These are phyloP conservation scores for Aspergillus heteromorphus DNA, from an alignment of 495 filamentous ascomycete genomes.

Conservation along the genomic window DNA sequence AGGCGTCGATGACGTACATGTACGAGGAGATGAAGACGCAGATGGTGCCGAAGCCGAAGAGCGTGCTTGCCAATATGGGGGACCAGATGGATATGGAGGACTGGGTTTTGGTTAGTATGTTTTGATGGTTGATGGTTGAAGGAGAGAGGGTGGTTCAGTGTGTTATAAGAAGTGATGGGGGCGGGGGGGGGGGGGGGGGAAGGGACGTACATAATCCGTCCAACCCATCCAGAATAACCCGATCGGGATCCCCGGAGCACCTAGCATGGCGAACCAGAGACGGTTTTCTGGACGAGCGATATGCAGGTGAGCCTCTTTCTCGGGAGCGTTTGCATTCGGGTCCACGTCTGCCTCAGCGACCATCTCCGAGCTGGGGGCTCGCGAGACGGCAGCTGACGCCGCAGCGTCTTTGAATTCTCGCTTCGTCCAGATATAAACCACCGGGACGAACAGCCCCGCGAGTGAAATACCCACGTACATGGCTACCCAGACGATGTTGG, in stretches of 20 bases:
- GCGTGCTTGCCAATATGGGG: conserved; percentile 39
- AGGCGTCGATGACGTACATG: conserved; percentile 54
- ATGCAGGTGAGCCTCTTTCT: not conserved
- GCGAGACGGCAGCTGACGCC: not conserved
- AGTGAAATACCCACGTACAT: conserved; percentile 52
- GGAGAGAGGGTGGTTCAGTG: conserved; percentile 35
- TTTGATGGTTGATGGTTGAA: not conserved
- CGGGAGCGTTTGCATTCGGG: not conserved
- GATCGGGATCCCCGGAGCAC: conserved; percentile 49
- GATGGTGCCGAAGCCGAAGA: conserved; percentile 52
- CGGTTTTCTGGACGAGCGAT: conserved; percentile 8
- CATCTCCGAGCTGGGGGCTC: not conserved
- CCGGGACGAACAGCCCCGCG: conserved; percentile 41
- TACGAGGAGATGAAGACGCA: conserved; percentile 48
- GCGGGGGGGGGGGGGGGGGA: not conserved
- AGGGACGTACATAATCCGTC: conserved; percentile 36
- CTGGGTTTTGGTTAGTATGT: not conserved
- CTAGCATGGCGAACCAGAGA: conserved; percentile 49
- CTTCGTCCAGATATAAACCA: conserved; percentile 52
- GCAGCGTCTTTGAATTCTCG: conserved; percentile 27
- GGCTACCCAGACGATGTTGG: conserved; percentile 53
- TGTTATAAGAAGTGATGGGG: not conserved
- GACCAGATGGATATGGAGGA: conserved; percentile 50
- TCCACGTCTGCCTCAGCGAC: not conserved
- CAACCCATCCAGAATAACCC: conserved; percentile 60